Evolutionary conservation across 208 protist genomes (phyloP).

Genomic region (Novymonas esmeraldas): DNA sequence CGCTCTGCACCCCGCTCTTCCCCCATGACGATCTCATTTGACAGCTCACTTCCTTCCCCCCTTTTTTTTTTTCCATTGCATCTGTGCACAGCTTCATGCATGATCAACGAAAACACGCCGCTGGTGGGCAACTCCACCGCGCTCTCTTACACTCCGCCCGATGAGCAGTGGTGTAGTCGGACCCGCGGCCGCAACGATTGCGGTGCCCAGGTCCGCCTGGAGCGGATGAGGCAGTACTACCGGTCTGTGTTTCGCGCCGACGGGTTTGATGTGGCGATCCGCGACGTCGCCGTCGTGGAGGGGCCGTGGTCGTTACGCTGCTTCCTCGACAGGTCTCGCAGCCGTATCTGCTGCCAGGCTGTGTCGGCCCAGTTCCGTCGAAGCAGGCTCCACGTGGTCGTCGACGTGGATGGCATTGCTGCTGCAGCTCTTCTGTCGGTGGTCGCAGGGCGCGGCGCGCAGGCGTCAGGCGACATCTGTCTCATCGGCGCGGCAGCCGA

Average conservation of each 20-base stretch:
- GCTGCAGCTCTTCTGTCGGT: conserved; percentile 34
- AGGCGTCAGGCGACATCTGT: conserved; percentile 35
- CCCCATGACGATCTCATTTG: not conserved
- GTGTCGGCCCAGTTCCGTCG: conserved; percentile 41
- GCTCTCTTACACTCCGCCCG: conserved; percentile 11
- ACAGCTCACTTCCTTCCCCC: not conserved
- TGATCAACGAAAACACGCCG: conserved; percentile 30
- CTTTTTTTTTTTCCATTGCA: conserved; percentile 13
- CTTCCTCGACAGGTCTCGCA: conserved; percentile 17
- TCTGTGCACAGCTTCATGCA: conserved; percentile 8
- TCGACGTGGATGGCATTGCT: conserved; percentile 38
- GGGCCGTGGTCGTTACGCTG: conserved; percentile 29
- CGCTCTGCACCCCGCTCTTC: not conserved
- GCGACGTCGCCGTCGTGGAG: conserved; percentile 40
- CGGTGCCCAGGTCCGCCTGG: not conserved
- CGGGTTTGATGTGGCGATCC: conserved; percentile 42
- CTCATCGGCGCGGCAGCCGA: conserved; percentile 20
- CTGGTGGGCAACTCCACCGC: conserved; percentile 17
- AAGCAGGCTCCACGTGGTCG: conserved; percentile 46
- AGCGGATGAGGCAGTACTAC: conserved; percentile 30
- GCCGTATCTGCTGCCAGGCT: conserved; percentile 43
- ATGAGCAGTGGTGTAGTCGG: not conserved
- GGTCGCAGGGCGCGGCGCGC: conserved; percentile 32
- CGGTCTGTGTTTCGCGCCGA: conserved; percentile 33
- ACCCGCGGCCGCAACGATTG: not conserved